Percentiles rank a stretch among this genome's conserved stretches.
Conservation (phyloP, 208 protist genomes). For the Jaenimonas drosophilae region DNA sequence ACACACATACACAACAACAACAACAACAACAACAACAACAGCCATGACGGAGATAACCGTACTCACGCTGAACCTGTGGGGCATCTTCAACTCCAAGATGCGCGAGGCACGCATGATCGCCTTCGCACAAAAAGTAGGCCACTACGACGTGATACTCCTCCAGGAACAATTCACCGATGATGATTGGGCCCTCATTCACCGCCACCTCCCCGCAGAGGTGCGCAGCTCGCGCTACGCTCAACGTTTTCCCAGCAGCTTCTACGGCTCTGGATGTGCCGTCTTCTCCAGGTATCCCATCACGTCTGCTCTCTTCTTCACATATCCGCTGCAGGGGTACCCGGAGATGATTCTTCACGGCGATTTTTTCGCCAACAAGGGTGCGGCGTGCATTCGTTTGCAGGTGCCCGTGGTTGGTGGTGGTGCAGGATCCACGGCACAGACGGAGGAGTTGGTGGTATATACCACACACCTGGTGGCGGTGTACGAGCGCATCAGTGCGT, state of each 20-base stretch:
- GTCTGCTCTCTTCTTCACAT: constrained; percentile 69
- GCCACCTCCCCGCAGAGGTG: constrained; percentile 21
- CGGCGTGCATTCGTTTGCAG: constrained; percentile 43
- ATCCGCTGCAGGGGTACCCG: constrained; percentile 72
- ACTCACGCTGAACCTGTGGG: constrained; percentile 81
- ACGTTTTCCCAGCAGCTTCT: constrained; percentile 77
- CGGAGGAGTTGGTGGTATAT: constrained; percentile 57
- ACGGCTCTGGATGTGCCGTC: constrained; percentile 75
- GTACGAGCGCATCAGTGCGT: constrained; percentile 54
- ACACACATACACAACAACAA: neutral
- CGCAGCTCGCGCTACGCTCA: constrained; percentile 42
- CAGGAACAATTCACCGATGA: constrained; percentile 76
- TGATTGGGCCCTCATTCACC: constrained; percentile 64
- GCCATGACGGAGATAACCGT: constrained; percentile 13
- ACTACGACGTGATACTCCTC: constrained; percentile 80
- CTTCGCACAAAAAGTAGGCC: constrained; percentile 63
- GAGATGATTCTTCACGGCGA: constrained; percentile 83
- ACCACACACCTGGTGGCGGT: constrained; percentile 75
- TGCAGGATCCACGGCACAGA: constrained; percentile 4
- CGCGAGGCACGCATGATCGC: constrained; percentile 55
- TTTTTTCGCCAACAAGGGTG: constrained; percentile 87
- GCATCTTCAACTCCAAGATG: constrained; percentile 87
- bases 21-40: constrained; percentile 3
- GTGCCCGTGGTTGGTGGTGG: constrained; percentile 28
- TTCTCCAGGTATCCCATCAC: constrained; percentile 76